Conservation (phyloP, 306 rosid genomes). For the Prosopis cineraria region DNA sequence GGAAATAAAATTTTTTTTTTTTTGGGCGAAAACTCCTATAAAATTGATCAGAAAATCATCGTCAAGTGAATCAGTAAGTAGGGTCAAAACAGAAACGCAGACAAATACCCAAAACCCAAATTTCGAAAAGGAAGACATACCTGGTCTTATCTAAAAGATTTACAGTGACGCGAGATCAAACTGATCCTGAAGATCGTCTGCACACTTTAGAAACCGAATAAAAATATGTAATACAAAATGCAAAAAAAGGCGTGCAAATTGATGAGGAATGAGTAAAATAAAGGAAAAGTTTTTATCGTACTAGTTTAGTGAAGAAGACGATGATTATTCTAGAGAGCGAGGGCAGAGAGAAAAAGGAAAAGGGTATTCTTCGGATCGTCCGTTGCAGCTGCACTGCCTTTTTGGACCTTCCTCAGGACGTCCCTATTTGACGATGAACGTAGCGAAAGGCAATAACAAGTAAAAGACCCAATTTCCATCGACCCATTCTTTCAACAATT, state of each 20-base stretch:
- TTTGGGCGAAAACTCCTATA: slow-evolving; percentile 26
- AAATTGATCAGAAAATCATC: slow-evolving; percentile 28
- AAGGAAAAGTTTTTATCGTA: slow-evolving; percentile 39
- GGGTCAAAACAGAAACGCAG: neutral
- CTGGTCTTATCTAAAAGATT: slow-evolving; percentile 45
- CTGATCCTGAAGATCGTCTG: slow-evolving; percentile 52
- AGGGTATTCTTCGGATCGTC: slow-evolving; percentile 71
- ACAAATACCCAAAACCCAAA: slow-evolving; percentile 16
- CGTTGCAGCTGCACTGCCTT: slow-evolving; percentile 60
- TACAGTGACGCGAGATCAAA: slow-evolving; percentile 45
- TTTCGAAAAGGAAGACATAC: slow-evolving; percentile 32
- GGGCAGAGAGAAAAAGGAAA: slow-evolving; percentile 34
- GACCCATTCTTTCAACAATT: slow-evolving; percentile 36
- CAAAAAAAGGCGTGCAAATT: slow-evolving; percentile 22
- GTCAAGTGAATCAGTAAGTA: neutral
- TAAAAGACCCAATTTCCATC: slow-evolving; percentile 12
- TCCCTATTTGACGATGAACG: slow-evolving; percentile 56
- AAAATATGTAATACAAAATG: neutral
- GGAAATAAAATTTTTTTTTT: slow-evolving; percentile 27
- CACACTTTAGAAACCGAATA: slow-evolving; percentile 36
- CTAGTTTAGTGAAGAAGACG: slow-evolving; percentile 39
- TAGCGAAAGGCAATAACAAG: slow-evolving; percentile 18
- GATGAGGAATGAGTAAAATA: slow-evolving; percentile 37
- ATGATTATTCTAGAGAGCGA: slow-evolving; percentile 26
- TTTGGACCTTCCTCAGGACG: slow-evolving; percentile 66